These are phyloP conservation scores for Peronospora belbahrii DNA, from an alignment of 352 stramenopile genomes.

Conservation along the genomic window DNA sequence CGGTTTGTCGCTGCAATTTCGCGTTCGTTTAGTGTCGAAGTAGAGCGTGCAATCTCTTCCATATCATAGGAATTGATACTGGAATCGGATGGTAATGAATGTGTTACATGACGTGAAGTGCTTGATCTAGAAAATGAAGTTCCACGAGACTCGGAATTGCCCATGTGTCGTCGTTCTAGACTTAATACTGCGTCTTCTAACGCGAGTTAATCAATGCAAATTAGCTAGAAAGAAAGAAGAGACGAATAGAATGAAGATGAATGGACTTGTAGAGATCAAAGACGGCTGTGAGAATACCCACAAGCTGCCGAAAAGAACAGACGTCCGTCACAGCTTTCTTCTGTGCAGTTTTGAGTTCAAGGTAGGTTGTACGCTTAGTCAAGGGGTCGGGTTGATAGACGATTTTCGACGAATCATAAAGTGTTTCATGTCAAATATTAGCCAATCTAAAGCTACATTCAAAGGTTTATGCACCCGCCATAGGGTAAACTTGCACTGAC, in stretches of 20 bases:
- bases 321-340: constrained; percentile 4
- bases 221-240: neutral
- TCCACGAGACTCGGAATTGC: constrained; percentile 46
- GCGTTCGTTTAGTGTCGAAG: constrained; percentile 22
- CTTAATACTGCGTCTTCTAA: constrained; percentile 8
- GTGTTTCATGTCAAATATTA: neutral
- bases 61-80: constrained; percentile 10
- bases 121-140: constrained; percentile 20
- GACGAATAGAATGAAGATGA: neutral
- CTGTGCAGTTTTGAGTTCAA: constrained; percentile 9
- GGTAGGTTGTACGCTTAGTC: constrained; percentile 20
- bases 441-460: no score
- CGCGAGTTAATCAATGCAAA: neutral
- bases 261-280: neutral
- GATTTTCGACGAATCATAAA: constrained; percentile 12
- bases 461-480: constrained; percentile 10
- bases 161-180: constrained; percentile 29
- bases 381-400: constrained; percentile 1
- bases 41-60: constrained; percentile 15
- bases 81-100: constrained; percentile 13
- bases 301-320: constrained; percentile 14
- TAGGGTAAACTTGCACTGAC: constrained; percentile 24
- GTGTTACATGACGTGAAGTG: constrained; percentile 4
- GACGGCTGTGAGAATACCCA: constrained; percentile 3
- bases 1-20: constrained; percentile 6